Conservation (phyloP, 2,329 filamentous ascomycete species). For the Pseudogymnoascus sp. region DNA sequence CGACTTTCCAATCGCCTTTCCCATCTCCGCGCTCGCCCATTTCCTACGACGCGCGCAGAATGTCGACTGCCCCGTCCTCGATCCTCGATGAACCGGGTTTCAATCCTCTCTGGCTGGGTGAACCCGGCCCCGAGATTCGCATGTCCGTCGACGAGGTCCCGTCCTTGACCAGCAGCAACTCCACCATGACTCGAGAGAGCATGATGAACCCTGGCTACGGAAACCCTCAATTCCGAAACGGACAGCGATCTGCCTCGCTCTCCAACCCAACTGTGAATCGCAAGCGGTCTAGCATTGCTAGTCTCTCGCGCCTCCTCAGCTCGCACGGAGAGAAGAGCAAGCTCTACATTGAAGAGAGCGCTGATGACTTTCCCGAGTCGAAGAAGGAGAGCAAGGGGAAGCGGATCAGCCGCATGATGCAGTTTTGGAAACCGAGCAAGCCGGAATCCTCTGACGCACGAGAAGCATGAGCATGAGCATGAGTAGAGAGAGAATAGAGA, state of each 20-base stretch:
- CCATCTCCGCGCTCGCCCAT: constrained; percentile 62
- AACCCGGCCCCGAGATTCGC: constrained; percentile 63
- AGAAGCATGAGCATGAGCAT: not conserved
- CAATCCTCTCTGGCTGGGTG: constrained; percentile 63
- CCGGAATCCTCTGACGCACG: not conserved
- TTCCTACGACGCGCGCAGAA: constrained; percentile 62
- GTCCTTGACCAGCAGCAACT: constrained; percentile 67
- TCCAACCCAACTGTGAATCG: constrained; percentile 56
- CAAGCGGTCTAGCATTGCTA: constrained; percentile 67
- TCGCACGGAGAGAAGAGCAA: constrained; percentile 69
- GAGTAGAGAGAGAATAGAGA: not conserved
- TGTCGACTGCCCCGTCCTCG: constrained; percentile 69
- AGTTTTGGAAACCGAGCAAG: constrained; percentile 57
- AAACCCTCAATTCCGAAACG: constrained; percentile 41
- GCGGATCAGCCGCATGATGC: constrained; percentile 65
- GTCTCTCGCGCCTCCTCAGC: constrained; percentile 67
- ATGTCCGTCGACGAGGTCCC: constrained; percentile 67
- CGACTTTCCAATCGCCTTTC: constrained; percentile 38
- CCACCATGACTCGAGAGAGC: constrained; percentile 65
- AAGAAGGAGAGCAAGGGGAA: constrained; percentile 59
- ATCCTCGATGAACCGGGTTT: constrained; percentile 63
- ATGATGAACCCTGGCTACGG: constrained; percentile 28
- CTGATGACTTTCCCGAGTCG: constrained; percentile 46
- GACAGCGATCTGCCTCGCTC: constrained; percentile 54
- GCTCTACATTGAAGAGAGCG: constrained; percentile 55